Percentiles rank a stretch among this genome's conserved stretches.
These are phyloP conservation scores for Phoma sp. DNA, from an alignment of 2,329 filamentous ascomycete genomes.

Conservation along the genomic window DNA sequence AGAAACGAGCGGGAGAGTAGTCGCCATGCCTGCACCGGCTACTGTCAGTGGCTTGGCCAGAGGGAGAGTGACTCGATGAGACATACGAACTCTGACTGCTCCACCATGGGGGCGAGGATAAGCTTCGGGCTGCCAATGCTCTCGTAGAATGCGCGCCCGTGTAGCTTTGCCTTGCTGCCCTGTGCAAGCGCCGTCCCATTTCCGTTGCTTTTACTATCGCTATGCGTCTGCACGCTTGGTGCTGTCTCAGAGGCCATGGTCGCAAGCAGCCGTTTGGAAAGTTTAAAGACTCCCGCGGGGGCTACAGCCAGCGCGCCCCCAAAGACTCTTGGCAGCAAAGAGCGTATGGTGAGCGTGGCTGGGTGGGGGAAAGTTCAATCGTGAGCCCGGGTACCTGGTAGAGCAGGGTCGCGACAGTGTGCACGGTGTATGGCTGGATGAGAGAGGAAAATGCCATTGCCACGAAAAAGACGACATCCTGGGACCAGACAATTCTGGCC, in stretches of 20 bases:
- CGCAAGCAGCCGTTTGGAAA: slow-evolving; percentile 17
- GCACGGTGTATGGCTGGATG: background rate
- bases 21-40: slow-evolving; percentile 78
- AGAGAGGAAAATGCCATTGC: background rate
- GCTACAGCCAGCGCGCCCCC: slow-evolving; percentile 31
- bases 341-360: slow-evolving; percentile 26
- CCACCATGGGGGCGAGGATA: slow-evolving; percentile 95
- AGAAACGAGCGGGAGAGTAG: slow-evolving; percentile 95
- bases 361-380: background rate
- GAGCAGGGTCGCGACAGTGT: background rate
- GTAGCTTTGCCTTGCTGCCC: slow-evolving; percentile 62
- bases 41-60: slow-evolving; percentile 13
- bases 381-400: background rate
- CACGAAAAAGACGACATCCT: slow-evolving; percentile 25
- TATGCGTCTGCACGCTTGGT: slow-evolving; percentile 14
- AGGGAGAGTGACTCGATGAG: slow-evolving; percentile 25
- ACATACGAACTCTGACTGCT: slow-evolving; percentile 94
- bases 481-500: slow-evolving; percentile 13
- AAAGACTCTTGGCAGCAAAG: slow-evolving; percentile 18
- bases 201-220: background rate
- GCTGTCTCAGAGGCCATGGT: slow-evolving; percentile 26
- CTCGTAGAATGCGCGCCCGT: slow-evolving; percentile 90
- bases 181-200: slow-evolving; percentile 18
- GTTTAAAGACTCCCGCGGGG: slow-evolving; percentile 16
- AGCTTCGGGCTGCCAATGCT: slow-evolving; percentile 91